Evolutionary conservation across 176 grass and related monocot species (phyloP), one percentile per base, ranked within the genome.

Genomic region (Thalia dealbata): DNA sequence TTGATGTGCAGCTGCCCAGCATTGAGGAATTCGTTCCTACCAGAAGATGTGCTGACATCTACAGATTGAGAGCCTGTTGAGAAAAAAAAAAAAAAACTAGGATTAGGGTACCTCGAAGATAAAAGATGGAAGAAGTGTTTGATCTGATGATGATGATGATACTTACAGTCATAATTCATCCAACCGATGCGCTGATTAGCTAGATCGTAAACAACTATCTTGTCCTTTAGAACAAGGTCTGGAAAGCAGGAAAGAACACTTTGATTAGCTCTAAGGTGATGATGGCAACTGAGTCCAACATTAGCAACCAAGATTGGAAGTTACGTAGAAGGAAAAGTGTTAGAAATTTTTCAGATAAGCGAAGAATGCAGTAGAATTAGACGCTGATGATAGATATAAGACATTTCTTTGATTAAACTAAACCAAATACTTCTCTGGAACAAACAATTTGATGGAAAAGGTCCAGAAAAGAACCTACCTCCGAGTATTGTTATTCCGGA

Each of bases 211-310:
- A 97, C 93, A 45, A 97, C 82, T 82, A 97, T 90, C 85, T 97
- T 97, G 71, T 97, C 93, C 81, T 97, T 97, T 15, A 97, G 67
- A 78, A 97, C 87, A 78, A 97, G 70, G 86, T 97, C 93, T 97
- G 82, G 14, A 7, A 58, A 52, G 54, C 76, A 67, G 29, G 29
- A 43, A 27, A 64, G 27, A 46, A 13, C 14, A 52, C 13, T 87
- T 55, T 22, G 9, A 62, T 62, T 21, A 88, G 50, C 73, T 54
- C 35, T 60, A 71, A 51, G 30, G 28, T 18, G 15, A 8, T 2
- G 14, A 3, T 12, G 22, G 45, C 45, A 48, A 48, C 10, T 13
- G 11, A 48, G 45, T 48, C 11, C 45, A 48, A 44, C 42, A 44
- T 44, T 44, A 9, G 42, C 9, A 44, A 44, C 9, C 42, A 44